These are phyloP conservation scores for Candida cerambycidarum DNA, from an alignment of 805 yeast species.

Conservation along the genomic window DNA sequence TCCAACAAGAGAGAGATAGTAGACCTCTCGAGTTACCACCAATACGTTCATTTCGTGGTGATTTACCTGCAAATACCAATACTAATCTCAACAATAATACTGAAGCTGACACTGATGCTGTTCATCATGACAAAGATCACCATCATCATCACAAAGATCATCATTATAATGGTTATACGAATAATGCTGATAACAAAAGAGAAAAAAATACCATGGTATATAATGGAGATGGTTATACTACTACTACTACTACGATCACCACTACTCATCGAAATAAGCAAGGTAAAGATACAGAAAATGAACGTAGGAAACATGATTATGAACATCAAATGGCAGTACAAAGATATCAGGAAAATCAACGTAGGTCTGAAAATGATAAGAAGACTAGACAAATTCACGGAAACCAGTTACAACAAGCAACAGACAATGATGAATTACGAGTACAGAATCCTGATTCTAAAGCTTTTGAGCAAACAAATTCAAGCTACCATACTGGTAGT, in stretches of 20 bases:
- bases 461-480: not conserved
- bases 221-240: slow-evolving; percentile 12
- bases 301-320: slow-evolving; percentile 8
- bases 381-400: not conserved
- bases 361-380: slow-evolving; percentile 6
- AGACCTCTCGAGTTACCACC: slow-evolving; percentile 12
- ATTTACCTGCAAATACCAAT: not conserved
- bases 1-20: not conserved
- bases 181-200: not conserved
- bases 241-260: slow-evolving; percentile 16
- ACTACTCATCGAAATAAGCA: slow-evolving; percentile 12
- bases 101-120: too few species aligned
- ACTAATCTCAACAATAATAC: too few species aligned
- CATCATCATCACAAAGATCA: too few species aligned
- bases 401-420: not conserved
- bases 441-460: slow-evolving; percentile 1
- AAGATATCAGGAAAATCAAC: slow-evolving; percentile 8
- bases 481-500: not conserved
- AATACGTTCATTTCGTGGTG: slow-evolving; percentile 4
- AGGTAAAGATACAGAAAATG: slow-evolving; percentile 9
- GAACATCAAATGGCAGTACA: slow-evolving; percentile 12
- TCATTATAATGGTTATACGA: too few species aligned
- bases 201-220: slow-evolving; percentile 1
- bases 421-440: not conserved
- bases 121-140: too few species aligned